Evolutionary conservation across 441 rosid genomes (phyloP).

Genomic region (Croton laevigatus): DNA sequence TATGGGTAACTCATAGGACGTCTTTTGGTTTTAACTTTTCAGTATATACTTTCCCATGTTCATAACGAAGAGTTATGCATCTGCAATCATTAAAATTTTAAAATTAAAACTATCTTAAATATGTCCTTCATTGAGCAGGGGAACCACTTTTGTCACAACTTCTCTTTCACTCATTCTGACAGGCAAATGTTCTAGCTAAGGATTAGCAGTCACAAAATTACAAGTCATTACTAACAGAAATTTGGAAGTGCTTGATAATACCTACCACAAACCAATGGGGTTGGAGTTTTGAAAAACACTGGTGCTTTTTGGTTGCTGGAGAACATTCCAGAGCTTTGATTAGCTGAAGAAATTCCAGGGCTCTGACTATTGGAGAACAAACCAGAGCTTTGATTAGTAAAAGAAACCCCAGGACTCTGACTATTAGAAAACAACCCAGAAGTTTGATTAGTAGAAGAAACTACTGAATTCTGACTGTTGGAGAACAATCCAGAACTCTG

Average conservation of each 20-base stretch:
- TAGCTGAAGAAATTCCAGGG: slow-evolving; percentile 19
- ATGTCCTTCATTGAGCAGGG: neutral
- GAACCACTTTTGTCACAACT: neutral
- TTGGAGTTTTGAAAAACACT: slow-evolving; percentile 25
- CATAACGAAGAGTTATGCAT: neutral
- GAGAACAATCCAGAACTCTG: slow-evolving; percentile 27
- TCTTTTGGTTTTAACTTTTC: too few relatives aligned
- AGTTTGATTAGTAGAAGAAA: slow-evolving; percentile 20
- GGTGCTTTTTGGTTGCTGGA: slow-evolving; percentile 25
- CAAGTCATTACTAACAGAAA: slow-evolving; percentile 4
- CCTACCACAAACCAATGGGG: slow-evolving; percentile 53
- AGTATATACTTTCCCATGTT: neutral
- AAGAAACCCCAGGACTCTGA: slow-evolving; percentile 14
- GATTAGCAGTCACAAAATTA: neutral
- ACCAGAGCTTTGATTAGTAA: slow-evolving; percentile 20
- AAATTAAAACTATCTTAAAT: neutral
- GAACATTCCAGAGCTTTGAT: slow-evolving; percentile 22
- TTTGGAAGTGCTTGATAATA: slow-evolving; percentile 14
- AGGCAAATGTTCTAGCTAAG: neutral
- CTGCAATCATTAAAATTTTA: neutral
- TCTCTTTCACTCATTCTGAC: neutral
- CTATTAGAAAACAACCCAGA: slow-evolving; percentile 12
- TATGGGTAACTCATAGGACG: neutral
- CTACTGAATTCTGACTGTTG: slow-evolving; percentile 21
- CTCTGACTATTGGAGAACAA: slow-evolving; percentile 23